Evolutionary conservation across 306 rosid genomes (phyloP).

Genomic region (Cucurbita maxima): DNA sequence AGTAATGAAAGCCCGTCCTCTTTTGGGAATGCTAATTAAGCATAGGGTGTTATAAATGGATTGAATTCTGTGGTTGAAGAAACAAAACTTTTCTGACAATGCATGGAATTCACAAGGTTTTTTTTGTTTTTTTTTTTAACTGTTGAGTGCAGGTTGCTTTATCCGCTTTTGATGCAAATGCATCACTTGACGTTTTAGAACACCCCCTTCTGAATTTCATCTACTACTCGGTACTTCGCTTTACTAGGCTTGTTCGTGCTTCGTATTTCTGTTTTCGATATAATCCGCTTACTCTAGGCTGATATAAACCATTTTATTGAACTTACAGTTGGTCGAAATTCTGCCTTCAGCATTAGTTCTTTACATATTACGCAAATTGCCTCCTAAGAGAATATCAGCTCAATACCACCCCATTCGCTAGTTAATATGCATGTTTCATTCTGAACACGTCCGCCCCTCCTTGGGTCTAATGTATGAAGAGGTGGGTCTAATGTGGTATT

Average conservation of each 20-base stretch:
- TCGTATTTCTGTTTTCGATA: background rate
- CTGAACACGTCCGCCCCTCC: background rate
- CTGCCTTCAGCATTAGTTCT: constrained; percentile 91
- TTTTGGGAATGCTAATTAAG: background rate
- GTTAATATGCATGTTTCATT: background rate
- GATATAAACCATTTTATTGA: constrained; percentile 7
- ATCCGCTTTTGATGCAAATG: constrained; percentile 59
- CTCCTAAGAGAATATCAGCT: constrained; percentile 87
- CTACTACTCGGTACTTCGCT: constrained; percentile 61
- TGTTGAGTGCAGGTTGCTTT: constrained; percentile 46
- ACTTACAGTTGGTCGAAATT: constrained; percentile 69
- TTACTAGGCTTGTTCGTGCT: constrained; percentile 1
- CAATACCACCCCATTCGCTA: constrained; percentile 73
- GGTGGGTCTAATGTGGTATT: background rate
- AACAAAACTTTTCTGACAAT: background rate
- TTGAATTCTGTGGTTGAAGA: background rate
- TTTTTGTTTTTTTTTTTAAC: background rate
- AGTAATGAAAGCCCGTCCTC: background rate
- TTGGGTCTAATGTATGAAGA: background rate
- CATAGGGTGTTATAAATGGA: background rate
- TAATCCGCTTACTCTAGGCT: constrained; percentile 4
- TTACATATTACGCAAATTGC: constrained; percentile 78
- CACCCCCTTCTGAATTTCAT: constrained; percentile 50
- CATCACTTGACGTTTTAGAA: constrained; percentile 69
- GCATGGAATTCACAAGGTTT: background rate